phyloP scores from a whole-genome alignment of 306 rosid genomes.

The Corylus avellana region DNA sequence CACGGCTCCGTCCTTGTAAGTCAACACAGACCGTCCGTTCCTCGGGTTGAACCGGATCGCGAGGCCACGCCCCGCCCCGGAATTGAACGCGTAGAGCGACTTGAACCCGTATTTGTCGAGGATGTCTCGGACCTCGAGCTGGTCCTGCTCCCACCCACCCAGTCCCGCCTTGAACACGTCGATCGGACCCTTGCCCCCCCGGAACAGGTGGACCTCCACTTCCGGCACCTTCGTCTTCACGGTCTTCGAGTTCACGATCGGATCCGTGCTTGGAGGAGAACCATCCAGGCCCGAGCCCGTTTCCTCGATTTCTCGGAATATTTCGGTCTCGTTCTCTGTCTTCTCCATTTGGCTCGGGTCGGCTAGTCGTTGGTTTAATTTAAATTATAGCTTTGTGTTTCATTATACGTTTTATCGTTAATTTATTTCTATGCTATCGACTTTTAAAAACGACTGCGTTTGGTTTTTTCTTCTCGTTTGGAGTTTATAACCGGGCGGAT shows the following conservation, averaged over 20 bases:
- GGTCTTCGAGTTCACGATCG: conserved; percentile 10
- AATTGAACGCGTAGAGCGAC: conserved; percentile 62
- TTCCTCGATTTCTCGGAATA: conserved; percentile 39
- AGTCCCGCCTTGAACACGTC: conserved; percentile 56
- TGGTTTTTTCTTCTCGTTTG: no score
- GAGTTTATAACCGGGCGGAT: no score
- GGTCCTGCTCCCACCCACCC: conserved; percentile 94
- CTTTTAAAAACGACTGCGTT: no score
- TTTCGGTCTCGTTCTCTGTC: conserved; percentile 5
- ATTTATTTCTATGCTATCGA: no score
- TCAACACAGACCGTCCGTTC: conserved; percentile 73
- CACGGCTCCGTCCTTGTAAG: conserved; percentile 62
- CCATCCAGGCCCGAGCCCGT: conserved; percentile 9
- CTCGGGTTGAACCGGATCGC: conserved; percentile 70
- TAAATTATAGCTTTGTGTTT: no score
- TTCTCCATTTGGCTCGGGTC: conserved; percentile 10
- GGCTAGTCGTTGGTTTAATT: neutral
- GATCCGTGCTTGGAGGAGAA: neutral
- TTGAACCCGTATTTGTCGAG: conserved; percentile 74
- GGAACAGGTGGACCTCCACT: conserved; percentile 59
- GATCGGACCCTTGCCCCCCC: conserved; percentile 79
- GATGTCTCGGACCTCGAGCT: conserved; percentile 71
- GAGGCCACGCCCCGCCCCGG: conserved; percentile 60
- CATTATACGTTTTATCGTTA: no score
- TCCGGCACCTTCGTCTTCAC: conserved; percentile 55